Conservation (phyloP, 768 basidiomycete species). For the Lactarius sanguifluus region DNA sequence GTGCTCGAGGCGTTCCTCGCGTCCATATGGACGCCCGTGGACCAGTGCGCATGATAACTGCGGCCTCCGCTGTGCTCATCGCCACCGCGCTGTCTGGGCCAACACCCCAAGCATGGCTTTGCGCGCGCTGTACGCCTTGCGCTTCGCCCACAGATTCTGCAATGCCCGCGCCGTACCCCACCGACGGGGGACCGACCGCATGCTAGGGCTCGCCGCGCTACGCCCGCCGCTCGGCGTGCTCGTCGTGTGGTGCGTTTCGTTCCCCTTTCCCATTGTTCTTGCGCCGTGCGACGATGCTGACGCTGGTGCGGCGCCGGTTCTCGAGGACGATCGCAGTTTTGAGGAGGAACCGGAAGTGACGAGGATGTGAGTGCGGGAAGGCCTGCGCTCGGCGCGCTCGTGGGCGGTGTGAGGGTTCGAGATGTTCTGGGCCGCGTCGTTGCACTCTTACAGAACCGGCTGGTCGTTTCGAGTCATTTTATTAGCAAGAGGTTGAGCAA, state of each 20-base stretch:
- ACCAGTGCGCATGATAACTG: constrained; percentile 79
- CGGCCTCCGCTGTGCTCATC: constrained; percentile 70
- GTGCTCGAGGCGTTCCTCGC: constrained; percentile 91
- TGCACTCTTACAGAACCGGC: too few relatives aligned
- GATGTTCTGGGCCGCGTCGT: too few relatives aligned
- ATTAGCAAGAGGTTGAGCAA: too few relatives aligned
- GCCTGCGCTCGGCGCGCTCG: too few relatives aligned
- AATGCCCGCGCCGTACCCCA: not conserved
- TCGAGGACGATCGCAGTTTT: not conserved
- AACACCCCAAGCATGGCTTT: constrained; percentile 67
- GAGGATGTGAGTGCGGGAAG: too few relatives aligned
- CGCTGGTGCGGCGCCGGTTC: not conserved
- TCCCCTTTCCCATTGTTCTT: too few relatives aligned
- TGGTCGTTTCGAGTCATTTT: too few relatives aligned
- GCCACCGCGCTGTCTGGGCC: constrained; percentile 61
- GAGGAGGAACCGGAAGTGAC: not conserved
- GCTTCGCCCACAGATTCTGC: constrained; percentile 54
- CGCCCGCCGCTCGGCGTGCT: too few relatives aligned
- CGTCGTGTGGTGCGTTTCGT: too few relatives aligned
- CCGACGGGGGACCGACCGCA: not conserved
- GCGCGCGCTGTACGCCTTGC: constrained; percentile 59
- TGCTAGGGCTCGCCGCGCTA: not conserved
- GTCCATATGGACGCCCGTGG: constrained; percentile 64
- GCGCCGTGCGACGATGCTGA: not conserved
- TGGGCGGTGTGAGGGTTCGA: too few relatives aligned